Conservation (phyloP, 768 basidiomycete genomes). For the Leccinum sublutescens region DNA sequence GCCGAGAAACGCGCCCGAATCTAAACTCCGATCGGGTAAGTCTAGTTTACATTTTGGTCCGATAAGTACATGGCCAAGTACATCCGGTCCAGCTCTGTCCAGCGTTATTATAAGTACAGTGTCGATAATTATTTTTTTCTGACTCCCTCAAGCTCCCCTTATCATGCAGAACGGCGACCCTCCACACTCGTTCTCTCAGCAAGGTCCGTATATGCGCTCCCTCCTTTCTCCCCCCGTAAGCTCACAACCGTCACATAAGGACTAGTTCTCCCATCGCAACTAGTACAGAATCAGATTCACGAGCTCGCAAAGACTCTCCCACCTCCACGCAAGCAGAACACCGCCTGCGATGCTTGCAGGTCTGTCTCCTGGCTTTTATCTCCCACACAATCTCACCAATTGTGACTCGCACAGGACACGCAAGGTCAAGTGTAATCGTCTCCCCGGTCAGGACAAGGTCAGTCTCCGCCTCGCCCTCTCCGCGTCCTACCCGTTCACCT, state of each 20-base stretch:
- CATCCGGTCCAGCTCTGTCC: neutral
- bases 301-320: constrained; percentile 78
- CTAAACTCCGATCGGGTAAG: constrained; percentile 26
- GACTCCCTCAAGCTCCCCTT: constrained; percentile 13
- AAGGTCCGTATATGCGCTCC: constrained; percentile 20
- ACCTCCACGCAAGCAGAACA: constrained; percentile 89
- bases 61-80: constrained; percentile 29
- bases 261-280: constrained; percentile 59
- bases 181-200: constrained; percentile 34
- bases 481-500: constrained; percentile 5
- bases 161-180: constrained; percentile 33
- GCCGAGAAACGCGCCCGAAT: constrained; percentile 23
- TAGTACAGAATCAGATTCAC: constrained; percentile 79
- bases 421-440: constrained; percentile 86
- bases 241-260: constrained; percentile 36
- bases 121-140: constrained; percentile 25
- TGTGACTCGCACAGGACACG: constrained; percentile 53
- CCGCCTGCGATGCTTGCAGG: constrained; percentile 93
- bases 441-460: constrained; percentile 83
- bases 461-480: constrained; percentile 22
- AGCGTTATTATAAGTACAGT: constrained; percentile 26
- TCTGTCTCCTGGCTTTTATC: constrained; percentile 25
- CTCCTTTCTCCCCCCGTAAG: neutral
- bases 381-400: constrained; percentile 4
- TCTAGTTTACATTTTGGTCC: constrained; percentile 1